Base-by-base conservation (phyloP, 1,284 basidiomycete species). In the Hypsizygus ulmarius region DNA sequence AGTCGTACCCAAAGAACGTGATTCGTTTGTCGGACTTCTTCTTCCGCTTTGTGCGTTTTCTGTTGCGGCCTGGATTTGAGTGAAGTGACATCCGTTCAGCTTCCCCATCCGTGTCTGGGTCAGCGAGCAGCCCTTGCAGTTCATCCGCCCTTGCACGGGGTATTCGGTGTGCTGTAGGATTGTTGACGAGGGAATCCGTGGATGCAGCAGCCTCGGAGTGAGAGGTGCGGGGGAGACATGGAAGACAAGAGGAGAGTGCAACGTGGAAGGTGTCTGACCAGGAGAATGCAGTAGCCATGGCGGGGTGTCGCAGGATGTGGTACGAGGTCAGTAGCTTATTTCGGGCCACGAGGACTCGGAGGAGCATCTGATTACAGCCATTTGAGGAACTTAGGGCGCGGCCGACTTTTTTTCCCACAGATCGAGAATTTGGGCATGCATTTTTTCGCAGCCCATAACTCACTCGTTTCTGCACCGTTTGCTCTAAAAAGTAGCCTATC, bases 71-170 rank as follows among this genome's bases (percentile, higher is more conserved):
- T 5, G 78, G 59, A 58, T 84, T 82, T 2, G 84, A 84, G 60
- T 86, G 82, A 29, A 87, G 61, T 0, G 84, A 87, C 45, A 84
- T 71, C 11, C 75, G 73, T 55, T 83, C 81, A 10, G 73, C 78
- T 50, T 84, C 84, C 15, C 67, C 66, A 70, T 69, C 65, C 16
- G 45, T 39, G 9, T 61, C 64, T n/a, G 66, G 58, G 48, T 72
- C 70, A 10, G 66, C 66, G 6, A 84, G 72, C 14, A 85, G 74
- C 14, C 81, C 75, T 50, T 82, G 76, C 34, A 85, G 78, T 59
- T 84, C 81, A 58, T 79, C 79, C 10, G 73, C 65, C 33, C 72
- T 70, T 21, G 72, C 69, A 21, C 73, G 71, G n/a, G 66, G 64
- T 9, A 73, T 60, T 40, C 60, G 62, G 58, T 69, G 65, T 51